Base-by-base conservation (phyloP, 2,329 filamentous ascomycete genomes). In the Cercospora sp. region DNA sequence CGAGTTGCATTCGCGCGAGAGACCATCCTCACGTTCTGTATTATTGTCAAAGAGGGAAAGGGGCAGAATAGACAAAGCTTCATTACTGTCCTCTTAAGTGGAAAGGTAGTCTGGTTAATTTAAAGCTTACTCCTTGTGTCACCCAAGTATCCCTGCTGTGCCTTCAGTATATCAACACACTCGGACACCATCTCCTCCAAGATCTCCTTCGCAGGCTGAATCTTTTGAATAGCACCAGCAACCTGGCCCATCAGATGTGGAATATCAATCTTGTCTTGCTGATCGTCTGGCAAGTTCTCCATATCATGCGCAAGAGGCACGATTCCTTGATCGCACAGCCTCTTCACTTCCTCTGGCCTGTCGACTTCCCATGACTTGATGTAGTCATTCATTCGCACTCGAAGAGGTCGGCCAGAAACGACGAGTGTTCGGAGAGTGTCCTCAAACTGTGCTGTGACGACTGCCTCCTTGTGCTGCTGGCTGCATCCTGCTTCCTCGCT, bases 201-300 rank as follows among this genome's bases (percentile, higher is more conserved):
- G 82, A 98, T 97, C 71, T 90, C 86, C 58, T 83, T 86, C 0
- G 94, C 94, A 0, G 94, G 93, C 83, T 95, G 89, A 68, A 97
- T 87, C 72, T 90, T 88, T 36, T 82, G 80, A 66, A 97, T 91
- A 1, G 89, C 86, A 1, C 91, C 94, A 0, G 93, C 91, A 8
- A 97, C 94, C 82, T 97, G 93, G 1, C 94, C 94, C 94, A 97
- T 97, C 76, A 97, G 78, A 80, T 94, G 93, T 12, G 94, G 94
- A 65, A 91, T 83, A 76, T 97, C 94, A 12, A 97, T 83, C 48
- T 97, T 93, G 65, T 89, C 90, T 1, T 90, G 91, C 64, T 93
- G 85, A 60, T 97, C 92, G 26, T 64, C 62, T 20, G 62, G 62
- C 51, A 64, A 8, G 13, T 64, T 64, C 36, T 68, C 70, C 75